Base-by-base conservation (phyloP, 257 asterid genomes). In the Nicotiana undulata region DNA sequence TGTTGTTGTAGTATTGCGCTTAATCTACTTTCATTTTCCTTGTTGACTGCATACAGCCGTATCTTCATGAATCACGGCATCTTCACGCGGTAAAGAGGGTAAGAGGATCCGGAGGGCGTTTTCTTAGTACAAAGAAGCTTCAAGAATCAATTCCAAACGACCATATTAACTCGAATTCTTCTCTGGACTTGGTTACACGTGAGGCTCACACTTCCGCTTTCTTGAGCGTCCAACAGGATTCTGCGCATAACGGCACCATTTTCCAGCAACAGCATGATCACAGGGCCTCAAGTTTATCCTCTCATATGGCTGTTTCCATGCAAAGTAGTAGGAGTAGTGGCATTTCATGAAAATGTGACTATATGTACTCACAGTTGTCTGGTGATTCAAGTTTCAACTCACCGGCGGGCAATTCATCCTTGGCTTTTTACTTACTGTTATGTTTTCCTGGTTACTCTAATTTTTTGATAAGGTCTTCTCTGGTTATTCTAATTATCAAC, bases 11-110 rank as follows among this genome's bases (percentile, higher is more conserved):
- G 31, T 20, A 63, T 20, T 17, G 5, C 15, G 37, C 10, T 40
- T n/a, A 77, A 64, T 59, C 4, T 24, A 24, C 22, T 28, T 44
- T 10, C 5, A 63, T 63, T n/a, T 46, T 7, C 20, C 11, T 63
- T 31, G 32, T 46, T 16, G 26, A 64, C 34, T 11, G 24, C 75
- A 59, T 85, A 88, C 93, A 94, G 98, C 98, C 98, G 2, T 94
- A 94, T 75, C 93, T 94, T 87, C 98, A 94, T 22, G 98, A 94
- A 91, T 94, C 98, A 66, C 93, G 98, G n/a, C 98, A 94, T 81
- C 93, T 85, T 40, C 98, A 94, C 51, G 98, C 98, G 0, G 82
- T 94, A 11, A 94, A 94, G 4, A 85, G 98, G 85, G 97, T 94
- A 8, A 88, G 98, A 59, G 98, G 98, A 2, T 77, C 90, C 0